These are phyloP conservation scores for Uncinocarpus reesii DNA, from an alignment of 2,329 filamentous ascomycete species.

Conservation along the genomic window DNA sequence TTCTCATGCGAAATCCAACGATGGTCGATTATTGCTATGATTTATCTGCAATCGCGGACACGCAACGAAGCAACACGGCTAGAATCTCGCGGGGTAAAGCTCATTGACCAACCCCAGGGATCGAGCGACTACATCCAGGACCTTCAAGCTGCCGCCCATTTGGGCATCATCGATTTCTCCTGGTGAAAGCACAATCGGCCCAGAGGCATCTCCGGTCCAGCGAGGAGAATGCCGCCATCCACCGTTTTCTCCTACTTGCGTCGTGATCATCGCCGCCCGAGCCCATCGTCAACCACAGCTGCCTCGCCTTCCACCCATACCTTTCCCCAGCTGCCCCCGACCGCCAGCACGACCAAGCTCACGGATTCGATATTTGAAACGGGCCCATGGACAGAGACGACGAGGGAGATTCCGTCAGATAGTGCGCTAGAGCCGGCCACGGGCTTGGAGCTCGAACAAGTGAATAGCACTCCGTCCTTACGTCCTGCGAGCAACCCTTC, in stretches of 20 bases:
- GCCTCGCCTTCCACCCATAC: slow-evolving; percentile 11
- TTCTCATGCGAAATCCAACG: not conserved
- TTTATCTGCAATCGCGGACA: not conserved
- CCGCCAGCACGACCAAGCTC: slow-evolving; percentile 22
- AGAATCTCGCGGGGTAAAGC: slow-evolving; percentile 6
- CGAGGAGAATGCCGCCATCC: slow-evolving; percentile 15
- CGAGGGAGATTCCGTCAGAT: not conserved
- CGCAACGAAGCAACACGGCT: not conserved
- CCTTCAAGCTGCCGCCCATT: not conserved
- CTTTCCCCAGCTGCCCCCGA: slow-evolving; percentile 27
- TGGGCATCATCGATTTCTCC: not conserved
- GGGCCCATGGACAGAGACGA: slow-evolving; percentile 16
- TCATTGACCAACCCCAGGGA: not conserved
- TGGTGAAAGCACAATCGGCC: not conserved
- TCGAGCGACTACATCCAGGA: not conserved
- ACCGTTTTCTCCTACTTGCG: slow-evolving; percentile 19
- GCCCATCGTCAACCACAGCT: slow-evolving; percentile 12
- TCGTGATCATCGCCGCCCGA: slow-evolving; percentile 18
- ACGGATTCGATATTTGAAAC: slow-evolving; percentile 24
- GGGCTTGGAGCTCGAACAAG: not conserved
- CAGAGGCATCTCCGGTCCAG: not conserved
- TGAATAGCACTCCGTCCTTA: not conserved
- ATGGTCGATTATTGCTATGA: slow-evolving; percentile 1
- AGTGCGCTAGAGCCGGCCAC: not conserved
- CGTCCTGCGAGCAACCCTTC: not conserved